phyloP scores from a whole-genome alignment of 371 early-diverging fungal genomes.

The Mucor sp. region DNA sequence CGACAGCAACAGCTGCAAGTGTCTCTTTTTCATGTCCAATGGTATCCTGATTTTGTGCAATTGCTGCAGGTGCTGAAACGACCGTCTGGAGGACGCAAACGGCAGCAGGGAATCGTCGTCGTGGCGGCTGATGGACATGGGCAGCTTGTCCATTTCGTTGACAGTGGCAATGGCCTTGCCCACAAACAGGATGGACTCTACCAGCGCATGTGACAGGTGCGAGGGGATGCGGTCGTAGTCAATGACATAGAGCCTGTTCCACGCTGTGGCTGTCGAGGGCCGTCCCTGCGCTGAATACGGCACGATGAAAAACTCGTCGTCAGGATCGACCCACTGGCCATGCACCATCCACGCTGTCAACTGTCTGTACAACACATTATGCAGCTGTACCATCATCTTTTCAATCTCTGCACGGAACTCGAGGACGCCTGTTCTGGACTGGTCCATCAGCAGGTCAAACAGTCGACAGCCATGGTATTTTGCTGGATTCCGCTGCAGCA shows the following conservation, averaged over 20 bases:
- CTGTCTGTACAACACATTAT: conserved; percentile 67
- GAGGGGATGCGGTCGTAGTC: conserved; percentile 51
- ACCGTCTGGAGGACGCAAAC: neutral
- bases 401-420: conserved; percentile 55
- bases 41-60: conserved; percentile 42
- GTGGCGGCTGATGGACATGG: neutral
- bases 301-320: conserved; percentile 72
- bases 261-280: conserved; percentile 18
- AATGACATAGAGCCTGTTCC: conserved; percentile 60
- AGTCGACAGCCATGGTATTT: conserved; percentile 55
- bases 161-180: conserved; percentile 75
- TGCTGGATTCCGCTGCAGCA: conserved; percentile 31
- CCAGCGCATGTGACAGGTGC: conserved; percentile 53
- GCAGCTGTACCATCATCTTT: conserved; percentile 54
- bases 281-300: neutral
- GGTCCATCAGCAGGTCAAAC: conserved; percentile 59
- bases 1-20: conserved; percentile 40
- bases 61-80: neutral
- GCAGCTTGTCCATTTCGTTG: conserved; percentile 21
- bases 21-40: conserved; percentile 39
- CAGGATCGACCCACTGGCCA: conserved; percentile 65
- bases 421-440: conserved; percentile 59
- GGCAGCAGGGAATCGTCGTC: neutral
- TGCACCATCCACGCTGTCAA: conserved; percentile 76
- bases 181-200: conserved; percentile 70